Evolutionary conservation across 441 rosid genomes (phyloP), one percentile per base, ranked within the genome.

Genomic region (Capsella rubella): DNA sequence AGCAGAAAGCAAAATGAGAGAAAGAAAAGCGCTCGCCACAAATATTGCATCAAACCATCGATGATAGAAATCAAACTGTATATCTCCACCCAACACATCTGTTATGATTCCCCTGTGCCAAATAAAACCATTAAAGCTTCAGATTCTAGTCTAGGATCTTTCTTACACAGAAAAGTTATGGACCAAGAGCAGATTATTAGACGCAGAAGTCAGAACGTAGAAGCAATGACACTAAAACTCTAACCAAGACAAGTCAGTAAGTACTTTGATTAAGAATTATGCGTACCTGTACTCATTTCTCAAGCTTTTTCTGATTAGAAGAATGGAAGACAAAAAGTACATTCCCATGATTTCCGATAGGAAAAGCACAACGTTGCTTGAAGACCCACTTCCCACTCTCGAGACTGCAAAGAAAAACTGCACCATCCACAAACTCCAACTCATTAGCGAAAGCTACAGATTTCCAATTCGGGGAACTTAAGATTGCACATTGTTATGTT

Each of bases 341-440:
- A 93, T 96, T 78, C 99, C 99, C 99, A 94, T 96, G 53, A 94
- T 93, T 83, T 96, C 99, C 2, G 99, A 90, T 39, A 93, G 86
- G 81, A 96, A 96, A 51, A 94, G 97, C 50, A 96, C 98, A 71
- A 93, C 97, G 8, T 94, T 94, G 89, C 99, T 96, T 73, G 98
- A 96, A 62, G 99, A 96, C 75, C 98, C 99, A 81, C 98, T 92
- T 72, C 99, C 98, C 10, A 86, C 96, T 76, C 98, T 89, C 51
- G 99, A 96, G 37, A 96, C 97, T 47, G 98, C 98, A 85, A 93
- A 96, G 95, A 96, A 94, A 79, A 92, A 96, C 99, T 96, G 85
- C 81, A 83, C 13, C 58, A 47, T 7, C 72, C 13, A 40, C 46
- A 7, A 69, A 76, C 82, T 73, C 84, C 66, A 69, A 50, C 34